Evolutionary conservation across 2,329 filamentous ascomycete species (phyloP).

Genomic region (Sordariomycetes sp.): DNA sequence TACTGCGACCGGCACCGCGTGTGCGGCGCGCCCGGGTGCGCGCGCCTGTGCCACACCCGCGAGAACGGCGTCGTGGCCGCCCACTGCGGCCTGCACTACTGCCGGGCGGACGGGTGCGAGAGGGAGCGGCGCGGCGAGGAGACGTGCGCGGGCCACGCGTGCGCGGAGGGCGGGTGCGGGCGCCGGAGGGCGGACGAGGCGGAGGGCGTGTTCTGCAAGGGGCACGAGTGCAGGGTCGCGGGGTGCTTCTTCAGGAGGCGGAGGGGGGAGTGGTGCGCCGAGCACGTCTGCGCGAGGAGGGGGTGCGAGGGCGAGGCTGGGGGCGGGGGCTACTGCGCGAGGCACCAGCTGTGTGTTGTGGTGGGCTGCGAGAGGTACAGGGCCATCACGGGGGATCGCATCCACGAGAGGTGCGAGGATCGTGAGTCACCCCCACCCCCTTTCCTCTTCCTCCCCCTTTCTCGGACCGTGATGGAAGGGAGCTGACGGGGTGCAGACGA

Average conservation of each 20-base stretch:
- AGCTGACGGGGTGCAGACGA: too few species aligned
- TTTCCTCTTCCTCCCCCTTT: too few species aligned
- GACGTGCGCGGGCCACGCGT: constrained; percentile 8
- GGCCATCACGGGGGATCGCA: background rate
- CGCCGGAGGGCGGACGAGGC: constrained; percentile 1
- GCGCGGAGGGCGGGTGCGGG: constrained; percentile 8
- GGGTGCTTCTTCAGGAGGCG: constrained; percentile 10
- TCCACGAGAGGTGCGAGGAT: constrained; percentile 3
- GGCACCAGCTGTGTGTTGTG: constrained; percentile 5
- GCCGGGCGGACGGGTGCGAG: constrained; percentile 8
- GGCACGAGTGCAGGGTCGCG: constrained; percentile 10
- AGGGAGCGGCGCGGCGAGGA: constrained; percentile 2
- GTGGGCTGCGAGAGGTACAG: constrained; percentile 3
- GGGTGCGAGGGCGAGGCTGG: constrained; percentile 1
- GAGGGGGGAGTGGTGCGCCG: constrained; percentile 5
- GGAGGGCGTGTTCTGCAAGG: constrained; percentile 9
- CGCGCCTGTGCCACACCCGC: constrained; percentile 9
- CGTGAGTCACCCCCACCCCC: background rate
- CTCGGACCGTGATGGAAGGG: too few species aligned
- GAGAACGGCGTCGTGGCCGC: constrained; percentile 7
- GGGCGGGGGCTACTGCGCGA: constrained; percentile 1
- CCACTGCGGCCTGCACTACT: constrained; percentile 11
- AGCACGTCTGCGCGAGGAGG: constrained; percentile 6
- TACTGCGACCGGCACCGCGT: constrained; percentile 14
- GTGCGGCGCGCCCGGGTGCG: constrained; percentile 9